These are phyloP conservation scores for Gracilariopsis chorda DNA, from an alignment of 23 red algal genomes.

Conservation along the genomic window DNA sequence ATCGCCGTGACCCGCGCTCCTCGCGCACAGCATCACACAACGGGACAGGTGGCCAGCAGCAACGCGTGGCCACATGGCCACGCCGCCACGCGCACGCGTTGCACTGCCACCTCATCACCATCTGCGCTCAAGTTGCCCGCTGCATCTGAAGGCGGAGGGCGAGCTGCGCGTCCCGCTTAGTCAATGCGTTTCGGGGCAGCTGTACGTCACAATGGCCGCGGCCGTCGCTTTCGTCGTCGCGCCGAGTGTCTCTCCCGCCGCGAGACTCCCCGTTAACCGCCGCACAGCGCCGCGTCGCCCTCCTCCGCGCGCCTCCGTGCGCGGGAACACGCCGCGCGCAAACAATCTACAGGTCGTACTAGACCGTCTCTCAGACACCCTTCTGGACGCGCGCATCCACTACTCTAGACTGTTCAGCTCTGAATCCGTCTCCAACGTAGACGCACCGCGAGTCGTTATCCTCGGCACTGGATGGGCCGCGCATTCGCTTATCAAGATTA, in stretches of 20 bases:
- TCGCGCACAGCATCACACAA: too few relatives aligned
- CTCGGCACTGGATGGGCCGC: conserved; percentile 94
- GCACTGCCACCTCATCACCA: too few relatives aligned
- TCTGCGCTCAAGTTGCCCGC: too few relatives aligned
- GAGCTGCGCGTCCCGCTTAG: too few relatives aligned
- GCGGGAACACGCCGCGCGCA: not conserved
- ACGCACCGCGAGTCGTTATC: conserved; percentile 68
- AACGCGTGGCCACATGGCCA: too few relatives aligned
- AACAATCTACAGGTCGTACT: conserved; percentile 27
- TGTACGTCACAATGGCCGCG: too few relatives aligned
- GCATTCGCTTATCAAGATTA: conserved; percentile 81
- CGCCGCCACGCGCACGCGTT: too few relatives aligned
- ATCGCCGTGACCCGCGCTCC: too few relatives aligned
- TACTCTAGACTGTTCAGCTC: conserved; percentile 5
- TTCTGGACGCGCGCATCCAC: conserved; percentile 51
- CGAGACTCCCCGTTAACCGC: not conserved
- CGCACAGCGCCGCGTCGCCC: not conserved
- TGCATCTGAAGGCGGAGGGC: too few relatives aligned
- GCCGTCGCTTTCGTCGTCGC: too few relatives aligned
- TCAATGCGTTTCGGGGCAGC: too few relatives aligned
- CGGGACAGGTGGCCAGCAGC: too few relatives aligned
- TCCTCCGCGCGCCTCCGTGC: not conserved
- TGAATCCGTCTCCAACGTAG: not conserved
- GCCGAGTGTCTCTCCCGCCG: not conserved
- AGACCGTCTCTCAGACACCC: conserved; percentile 45